Evolutionary conservation across 1,139 yeast genomes (phyloP).

Genomic region (Pichia sp.): DNA sequence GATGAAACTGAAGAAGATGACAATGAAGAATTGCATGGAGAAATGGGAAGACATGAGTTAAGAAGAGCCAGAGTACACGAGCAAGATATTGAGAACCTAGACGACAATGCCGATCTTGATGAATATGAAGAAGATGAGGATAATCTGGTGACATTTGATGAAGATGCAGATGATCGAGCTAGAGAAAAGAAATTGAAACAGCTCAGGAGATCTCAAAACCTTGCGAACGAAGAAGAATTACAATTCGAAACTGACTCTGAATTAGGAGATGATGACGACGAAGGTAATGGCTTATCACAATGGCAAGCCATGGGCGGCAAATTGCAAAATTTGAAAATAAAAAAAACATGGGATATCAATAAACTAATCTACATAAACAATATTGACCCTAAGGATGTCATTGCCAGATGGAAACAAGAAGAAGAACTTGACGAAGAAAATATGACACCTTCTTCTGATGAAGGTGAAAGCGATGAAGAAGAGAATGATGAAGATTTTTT

Average conservation of each 20-base stretch:
- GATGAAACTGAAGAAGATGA: conserved; percentile 41
- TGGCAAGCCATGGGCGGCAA: conserved; percentile 36
- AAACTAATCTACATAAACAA: conserved; percentile 76
- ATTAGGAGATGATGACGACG: conserved; percentile 29
- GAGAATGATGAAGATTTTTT: conserved; percentile 65
- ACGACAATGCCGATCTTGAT: conserved; percentile 42
- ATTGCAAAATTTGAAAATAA: conserved; percentile 37
- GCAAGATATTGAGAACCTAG: conserved; percentile 34
- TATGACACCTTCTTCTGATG: conserved; percentile 35
- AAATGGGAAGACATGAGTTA: conserved; percentile 55
- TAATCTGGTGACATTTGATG: conserved; percentile 32
- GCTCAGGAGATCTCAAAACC: conserved; percentile 42
- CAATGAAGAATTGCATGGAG: conserved; percentile 35
- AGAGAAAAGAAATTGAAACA: conserved; percentile 36
- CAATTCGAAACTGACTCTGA: conserved; percentile 45
- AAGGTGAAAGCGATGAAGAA: conserved; percentile 48
- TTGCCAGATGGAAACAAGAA: conserved; percentile 68
- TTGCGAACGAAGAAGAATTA: conserved; percentile 31
- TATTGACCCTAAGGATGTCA: conserved; percentile 68
- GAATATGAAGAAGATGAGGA: conserved; percentile 37
- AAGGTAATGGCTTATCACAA: conserved; percentile 16
- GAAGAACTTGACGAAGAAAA: conserved; percentile 30
- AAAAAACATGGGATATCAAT: conserved; percentile 71
- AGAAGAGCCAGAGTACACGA: conserved; percentile 61
- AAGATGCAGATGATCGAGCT: conserved; percentile 25